Evolutionary conservation across 768 basidiomycete species (phyloP), one percentile per base, ranked within the genome.

Genomic region (Baorangia bicolor): DNA sequence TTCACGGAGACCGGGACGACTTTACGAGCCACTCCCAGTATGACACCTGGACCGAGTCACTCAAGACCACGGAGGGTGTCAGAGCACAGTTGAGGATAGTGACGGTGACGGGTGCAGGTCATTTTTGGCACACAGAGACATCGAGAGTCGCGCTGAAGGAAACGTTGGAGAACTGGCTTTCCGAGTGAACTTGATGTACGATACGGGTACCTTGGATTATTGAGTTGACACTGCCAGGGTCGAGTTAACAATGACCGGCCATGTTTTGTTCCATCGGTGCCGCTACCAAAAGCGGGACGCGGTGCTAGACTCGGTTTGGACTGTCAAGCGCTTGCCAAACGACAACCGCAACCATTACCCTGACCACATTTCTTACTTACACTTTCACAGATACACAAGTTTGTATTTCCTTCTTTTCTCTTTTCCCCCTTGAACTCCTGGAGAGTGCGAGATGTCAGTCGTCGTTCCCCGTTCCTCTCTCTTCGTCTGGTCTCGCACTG

Each of bases 1-100:
- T 91, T 6, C 84, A 81, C 55, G 92, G 91, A 0, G 83, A 87
- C 58, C 61, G 60, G 16, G 91, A 93, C 63, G 82, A 91, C 42
- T 92, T 92, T 63, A 91, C 90, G 4, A 70, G 79, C 2, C 69
- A 66, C 1, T 71, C 71, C 14, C 78, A 71, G 30, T 92, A 91
- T 61, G 75, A 77, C 39, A 58, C 63, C 11, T 92, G 89, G 90
- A 68, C 67, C 4, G 63, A 75, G 35, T 65, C 64, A 9, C 73
- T 90, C 21, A 39, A 55, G 27, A 54, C 52, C 38, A 58, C 53
- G 10, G 64, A 64, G 42, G 65, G 66, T 7, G 38, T 55, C 18
- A 56, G 56, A 16, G 74, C 69, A 13, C 64, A 61, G 48, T 49
- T 79, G 45, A 53, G 64, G 49, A 51, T 64, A 59, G 75, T 49